Evolutionary conservation across 2,329 filamentous ascomycete species (phyloP).

Genomic region (Simplicillium aogashimaense): DNA sequence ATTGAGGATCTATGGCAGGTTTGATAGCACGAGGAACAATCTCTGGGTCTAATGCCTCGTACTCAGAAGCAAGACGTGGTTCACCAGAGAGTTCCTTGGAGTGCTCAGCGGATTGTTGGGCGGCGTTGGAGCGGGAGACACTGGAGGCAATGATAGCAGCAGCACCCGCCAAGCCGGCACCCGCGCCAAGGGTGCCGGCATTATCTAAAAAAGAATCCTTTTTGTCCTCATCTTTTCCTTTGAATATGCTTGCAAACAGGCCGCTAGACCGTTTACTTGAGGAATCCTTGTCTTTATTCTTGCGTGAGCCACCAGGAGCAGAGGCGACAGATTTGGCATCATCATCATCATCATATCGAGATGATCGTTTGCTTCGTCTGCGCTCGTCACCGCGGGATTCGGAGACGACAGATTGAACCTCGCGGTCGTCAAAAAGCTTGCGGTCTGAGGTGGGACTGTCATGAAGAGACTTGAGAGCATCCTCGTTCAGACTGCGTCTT

Average conservation of each 20-base stretch:
- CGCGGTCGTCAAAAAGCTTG: slow-evolving; percentile 33
- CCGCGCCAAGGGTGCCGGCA: slow-evolving; percentile 60
- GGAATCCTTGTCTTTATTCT: slow-evolving; percentile 23
- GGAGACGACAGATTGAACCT: slow-evolving; percentile 39
- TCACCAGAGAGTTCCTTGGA: slow-evolving; percentile 11
- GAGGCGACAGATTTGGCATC: slow-evolving; percentile 36
- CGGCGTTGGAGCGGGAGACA: slow-evolving; percentile 24
- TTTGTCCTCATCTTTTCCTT: slow-evolving; percentile 28
- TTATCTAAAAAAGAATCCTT: slow-evolving; percentile 62
- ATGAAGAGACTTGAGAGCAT: slow-evolving; percentile 20
- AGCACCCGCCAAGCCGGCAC: slow-evolving; percentile 52
- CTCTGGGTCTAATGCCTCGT: slow-evolving; percentile 43
- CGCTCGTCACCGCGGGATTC: slow-evolving; percentile 28
- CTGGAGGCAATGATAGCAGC: slow-evolving; percentile 29
- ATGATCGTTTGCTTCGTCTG: slow-evolving; percentile 17
- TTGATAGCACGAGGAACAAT: slow-evolving; percentile 48
- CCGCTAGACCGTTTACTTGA: slow-evolving; percentile 25
- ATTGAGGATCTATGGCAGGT: slow-evolving; percentile 56
- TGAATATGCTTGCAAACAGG: slow-evolving; percentile 40
- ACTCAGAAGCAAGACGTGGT: slow-evolving; percentile 1
- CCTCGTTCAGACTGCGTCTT: slow-evolving; percentile 23
- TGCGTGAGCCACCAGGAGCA: slow-evolving; percentile 19
- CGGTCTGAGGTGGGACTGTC: slow-evolving; percentile 28
- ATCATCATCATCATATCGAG: slow-evolving; percentile 33
- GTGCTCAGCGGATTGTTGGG: slow-evolving; percentile 14